Evolutionary conservation across 2,329 filamentous ascomycete genomes (phyloP).

Genomic region (Neofusicoccum cordaticola): DNA sequence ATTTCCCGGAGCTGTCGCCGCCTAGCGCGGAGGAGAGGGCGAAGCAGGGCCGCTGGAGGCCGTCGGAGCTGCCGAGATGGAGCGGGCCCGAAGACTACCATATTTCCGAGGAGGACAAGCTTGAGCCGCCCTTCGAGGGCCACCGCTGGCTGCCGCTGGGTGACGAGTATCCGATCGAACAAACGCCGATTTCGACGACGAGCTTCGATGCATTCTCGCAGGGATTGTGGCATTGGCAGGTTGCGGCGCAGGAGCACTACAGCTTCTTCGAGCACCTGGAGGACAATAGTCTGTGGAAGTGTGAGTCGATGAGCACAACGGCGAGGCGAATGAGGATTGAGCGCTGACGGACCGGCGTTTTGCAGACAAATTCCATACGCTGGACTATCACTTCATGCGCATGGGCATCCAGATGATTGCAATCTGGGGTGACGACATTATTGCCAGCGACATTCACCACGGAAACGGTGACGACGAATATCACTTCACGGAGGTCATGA

Average conservation of each 20-base stretch:
- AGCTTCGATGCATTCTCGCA: conserved; percentile 47
- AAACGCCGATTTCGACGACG: conserved; percentile 48
- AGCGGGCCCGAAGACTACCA: conserved; percentile 25
- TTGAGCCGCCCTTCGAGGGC: conserved; percentile 37
- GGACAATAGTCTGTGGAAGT: conserved; percentile 22
- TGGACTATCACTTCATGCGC: conserved; percentile 50
- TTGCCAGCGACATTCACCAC: conserved; percentile 42
- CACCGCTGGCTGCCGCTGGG: conserved; percentile 54
- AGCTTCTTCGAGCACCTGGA: conserved; percentile 32
- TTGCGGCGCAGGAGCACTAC: conserved; percentile 47
- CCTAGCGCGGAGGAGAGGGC: conserved; percentile 22
- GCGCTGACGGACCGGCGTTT: background rate
- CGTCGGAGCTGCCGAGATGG: conserved; percentile 40
- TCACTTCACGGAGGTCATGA: conserved; percentile 40
- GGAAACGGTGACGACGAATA: conserved; percentile 49
- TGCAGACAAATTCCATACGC: conserved; percentile 27
- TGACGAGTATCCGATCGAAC: conserved; percentile 41
- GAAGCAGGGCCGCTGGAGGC: conserved; percentile 36
- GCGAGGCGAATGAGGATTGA: background rate
- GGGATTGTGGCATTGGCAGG: conserved; percentile 50
- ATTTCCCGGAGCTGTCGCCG: conserved; percentile 48
- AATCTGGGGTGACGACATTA: conserved; percentile 53
- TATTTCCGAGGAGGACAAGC: conserved; percentile 18
- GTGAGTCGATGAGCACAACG: background rate
- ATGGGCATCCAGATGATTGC: conserved; percentile 56